Conservation (phyloP, 1,139 yeast genomes). For the Oligophagozyma castellii region DNA sequence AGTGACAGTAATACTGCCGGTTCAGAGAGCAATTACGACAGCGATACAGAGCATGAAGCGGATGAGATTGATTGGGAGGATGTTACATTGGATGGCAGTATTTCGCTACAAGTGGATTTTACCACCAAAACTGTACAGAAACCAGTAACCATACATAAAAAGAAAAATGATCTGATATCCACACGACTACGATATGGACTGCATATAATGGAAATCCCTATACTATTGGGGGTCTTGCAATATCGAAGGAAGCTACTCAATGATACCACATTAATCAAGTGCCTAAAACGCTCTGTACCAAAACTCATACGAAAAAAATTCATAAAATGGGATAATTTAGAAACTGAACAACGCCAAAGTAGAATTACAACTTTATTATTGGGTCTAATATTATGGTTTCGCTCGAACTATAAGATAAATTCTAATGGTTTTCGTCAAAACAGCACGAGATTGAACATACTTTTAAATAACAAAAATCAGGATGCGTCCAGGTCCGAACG, state of each 20-base stretch:
- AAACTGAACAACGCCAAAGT: conserved; percentile 1
- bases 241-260: conserved; percentile 7
- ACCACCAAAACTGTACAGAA: neutral
- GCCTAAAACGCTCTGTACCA: conserved; percentile 14
- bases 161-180: conserved; percentile 4
- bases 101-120: conserved; percentile 3
- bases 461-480: conserved; percentile 4
- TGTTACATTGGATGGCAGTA: conserved; percentile 8
- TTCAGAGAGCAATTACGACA: no score
- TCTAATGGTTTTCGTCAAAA: conserved; percentile 19
- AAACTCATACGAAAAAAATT: conserved; percentile 12
- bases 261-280: conserved; percentile 12
- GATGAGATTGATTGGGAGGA: conserved; percentile 15
- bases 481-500: neutral
- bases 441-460: conserved; percentile 8
- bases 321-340: conserved; percentile 4
- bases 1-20: no score
- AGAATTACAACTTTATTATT: conserved; percentile 10
- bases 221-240: conserved; percentile 8
- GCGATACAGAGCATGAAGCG: no score
- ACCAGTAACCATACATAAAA: conserved; percentile 2
- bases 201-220: conserved; percentile 11
- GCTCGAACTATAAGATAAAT: conserved; percentile 14
- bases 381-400: conserved; percentile 16
- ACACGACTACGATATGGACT: conserved; percentile 10